phyloP scores from a whole-genome alignment of 805 yeast species.

The Priceomyces fermenticarens region DNA sequence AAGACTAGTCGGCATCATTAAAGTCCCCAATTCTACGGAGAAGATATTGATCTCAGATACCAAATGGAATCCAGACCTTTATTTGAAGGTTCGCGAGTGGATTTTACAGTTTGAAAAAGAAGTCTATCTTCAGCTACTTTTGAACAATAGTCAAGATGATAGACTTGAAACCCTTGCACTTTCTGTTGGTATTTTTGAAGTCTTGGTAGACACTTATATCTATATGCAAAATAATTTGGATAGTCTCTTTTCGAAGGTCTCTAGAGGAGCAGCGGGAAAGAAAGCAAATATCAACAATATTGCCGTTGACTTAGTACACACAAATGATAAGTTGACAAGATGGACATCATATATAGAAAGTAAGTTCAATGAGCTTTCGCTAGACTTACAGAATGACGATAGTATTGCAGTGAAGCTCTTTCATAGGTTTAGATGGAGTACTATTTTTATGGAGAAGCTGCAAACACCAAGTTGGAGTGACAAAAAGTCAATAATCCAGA shows the following conservation, averaged over 20 bases:
- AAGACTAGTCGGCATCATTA: constrained; percentile 14
- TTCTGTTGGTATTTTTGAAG: constrained; percentile 43
- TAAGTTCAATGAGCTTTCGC: constrained; percentile 9
- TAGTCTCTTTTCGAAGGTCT: constrained; percentile 13
- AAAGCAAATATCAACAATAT: constrained; percentile 29
- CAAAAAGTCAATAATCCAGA: constrained; percentile 22
- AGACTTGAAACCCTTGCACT: constrained; percentile 14
- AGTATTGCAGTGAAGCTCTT: constrained; percentile 2
- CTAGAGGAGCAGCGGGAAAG: constrained; percentile 17
- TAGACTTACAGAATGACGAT: background rate
- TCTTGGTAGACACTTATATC: constrained; percentile 43
- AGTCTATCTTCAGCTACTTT: constrained; percentile 10
- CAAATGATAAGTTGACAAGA: constrained; percentile 41
- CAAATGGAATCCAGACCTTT: constrained; percentile 36
- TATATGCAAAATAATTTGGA: constrained; percentile 25
- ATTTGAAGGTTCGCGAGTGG: constrained; percentile 34
- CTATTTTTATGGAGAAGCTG: constrained; percentile 23
- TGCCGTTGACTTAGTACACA: constrained; percentile 33
- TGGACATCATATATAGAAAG: constrained; percentile 47
- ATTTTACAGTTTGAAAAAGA: constrained; percentile 25
- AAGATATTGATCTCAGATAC: constrained; percentile 27
- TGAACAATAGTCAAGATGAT: background rate
- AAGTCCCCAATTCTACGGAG: background rate
- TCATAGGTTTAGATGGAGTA: constrained; percentile 34
- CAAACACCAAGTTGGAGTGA: constrained; percentile 29